These are phyloP conservation scores for Grigorovia humatica DNA, from an alignment of 805 yeast genomes.

Conservation along the genomic window DNA sequence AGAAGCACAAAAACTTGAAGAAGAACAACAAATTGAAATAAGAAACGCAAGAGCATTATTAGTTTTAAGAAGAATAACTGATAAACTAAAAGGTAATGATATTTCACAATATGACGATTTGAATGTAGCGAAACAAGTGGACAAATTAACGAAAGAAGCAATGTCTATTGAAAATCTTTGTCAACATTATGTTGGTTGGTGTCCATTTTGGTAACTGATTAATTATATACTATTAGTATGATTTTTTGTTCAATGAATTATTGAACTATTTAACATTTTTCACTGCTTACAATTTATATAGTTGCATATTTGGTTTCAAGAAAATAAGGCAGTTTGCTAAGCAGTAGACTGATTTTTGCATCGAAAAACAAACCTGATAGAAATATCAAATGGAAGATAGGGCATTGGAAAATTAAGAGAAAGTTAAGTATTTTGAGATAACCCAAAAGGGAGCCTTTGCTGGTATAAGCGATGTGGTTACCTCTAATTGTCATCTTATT, in stretches of 20 bases:
- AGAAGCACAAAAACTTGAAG: conserved; percentile 61
- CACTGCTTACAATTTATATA: background rate
- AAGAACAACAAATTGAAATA: conserved; percentile 58
- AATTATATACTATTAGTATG: no score
- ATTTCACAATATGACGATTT: conserved; percentile 62
- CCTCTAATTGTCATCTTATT: no score
- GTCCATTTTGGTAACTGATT: conserved; percentile 76
- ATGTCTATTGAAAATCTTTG: conserved; percentile 91
- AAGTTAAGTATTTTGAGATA: no score
- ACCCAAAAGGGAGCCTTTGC: no score
- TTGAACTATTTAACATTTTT: background rate
- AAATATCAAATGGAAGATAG: no score
- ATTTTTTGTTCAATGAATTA: background rate
- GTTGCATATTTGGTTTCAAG: no score
- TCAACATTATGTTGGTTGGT: conserved; percentile 97
- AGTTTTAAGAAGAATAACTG: conserved; percentile 81
- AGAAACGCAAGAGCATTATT: conserved; percentile 84
- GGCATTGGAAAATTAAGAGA: no score
- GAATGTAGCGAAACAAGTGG: conserved; percentile 82
- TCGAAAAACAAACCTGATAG: no score
- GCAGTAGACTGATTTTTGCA: no score
- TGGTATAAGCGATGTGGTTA: no score
- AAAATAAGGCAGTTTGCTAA: no score
- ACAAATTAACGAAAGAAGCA: conserved; percentile 85
- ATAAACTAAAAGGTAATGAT: conserved; percentile 88